Conservation (phyloP, 2,329 filamentous ascomycete species). For the Fragosphaeria purpurea region DNA sequence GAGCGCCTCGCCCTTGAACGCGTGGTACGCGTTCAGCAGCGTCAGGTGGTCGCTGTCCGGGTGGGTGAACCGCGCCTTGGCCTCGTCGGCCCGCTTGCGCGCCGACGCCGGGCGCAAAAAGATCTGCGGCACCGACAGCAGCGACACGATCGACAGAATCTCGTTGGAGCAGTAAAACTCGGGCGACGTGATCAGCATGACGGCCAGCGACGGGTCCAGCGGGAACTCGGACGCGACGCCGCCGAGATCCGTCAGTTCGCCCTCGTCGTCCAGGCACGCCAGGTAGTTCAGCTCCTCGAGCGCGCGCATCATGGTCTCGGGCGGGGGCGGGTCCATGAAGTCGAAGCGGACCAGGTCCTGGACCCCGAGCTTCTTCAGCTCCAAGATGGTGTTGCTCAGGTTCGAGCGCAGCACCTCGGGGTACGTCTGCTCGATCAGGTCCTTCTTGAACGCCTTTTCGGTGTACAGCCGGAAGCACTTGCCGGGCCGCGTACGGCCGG, state of each 20-base stretch:
- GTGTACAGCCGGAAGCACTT: conserved; percentile 98
- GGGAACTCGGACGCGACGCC: conserved; percentile 89
- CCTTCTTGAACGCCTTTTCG: conserved; percentile 91
- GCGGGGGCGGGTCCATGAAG: conserved; percentile 94
- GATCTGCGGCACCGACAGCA: conserved; percentile 89
- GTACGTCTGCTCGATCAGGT: conserved; percentile 94
- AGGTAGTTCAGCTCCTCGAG: conserved; percentile 97
- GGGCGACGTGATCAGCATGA: conserved; percentile 95
- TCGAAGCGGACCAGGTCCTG: conserved; percentile 97
- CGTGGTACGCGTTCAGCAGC: conserved; percentile 94
- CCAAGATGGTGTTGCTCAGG: conserved; percentile 84
- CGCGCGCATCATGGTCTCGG: conserved; percentile 96
- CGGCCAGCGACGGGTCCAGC: conserved; percentile 83
- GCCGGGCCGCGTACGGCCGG: conserved; percentile 93
- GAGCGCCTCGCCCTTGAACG: conserved; percentile 71
- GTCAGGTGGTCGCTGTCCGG: conserved; percentile 92
- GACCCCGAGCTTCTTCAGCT: conserved; percentile 93
- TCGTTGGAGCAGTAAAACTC: conserved; percentile 99
- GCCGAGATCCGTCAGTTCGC: conserved; percentile 79
- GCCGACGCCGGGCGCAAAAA: conserved; percentile 80
- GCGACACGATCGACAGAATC: conserved; percentile 85
- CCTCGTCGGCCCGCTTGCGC: conserved; percentile 88
- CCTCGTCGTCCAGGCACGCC: conserved; percentile 91
- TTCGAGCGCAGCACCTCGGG: conserved; percentile 94
- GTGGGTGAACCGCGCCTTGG: conserved; percentile 91